Evolutionary conservation across 2,329 filamentous ascomycete genomes (phyloP).

Genomic region (Coleophoma cylindrospora): DNA sequence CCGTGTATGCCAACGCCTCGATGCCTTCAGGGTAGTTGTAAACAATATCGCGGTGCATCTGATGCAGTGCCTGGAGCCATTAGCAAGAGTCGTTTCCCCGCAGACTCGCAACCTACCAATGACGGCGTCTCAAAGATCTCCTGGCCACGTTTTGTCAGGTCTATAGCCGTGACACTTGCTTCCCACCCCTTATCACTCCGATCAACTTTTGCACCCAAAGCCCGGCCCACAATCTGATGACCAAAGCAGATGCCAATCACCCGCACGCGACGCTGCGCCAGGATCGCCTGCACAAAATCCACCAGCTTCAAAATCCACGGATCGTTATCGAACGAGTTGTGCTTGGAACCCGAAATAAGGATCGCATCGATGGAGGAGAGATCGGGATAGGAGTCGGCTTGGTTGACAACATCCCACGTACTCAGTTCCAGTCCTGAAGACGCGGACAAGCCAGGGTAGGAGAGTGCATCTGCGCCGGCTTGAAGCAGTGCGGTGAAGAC

Average conservation of each 20-base stretch:
- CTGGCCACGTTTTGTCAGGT: conserved; percentile 65
- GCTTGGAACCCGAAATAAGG: conserved; percentile 71
- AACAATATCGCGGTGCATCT: conserved; percentile 83
- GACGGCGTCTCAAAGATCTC: conserved; percentile 65
- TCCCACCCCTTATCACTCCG: conserved; percentile 73
- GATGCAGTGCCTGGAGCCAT: conserved; percentile 58
- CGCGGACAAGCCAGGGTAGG: conserved; percentile 33
- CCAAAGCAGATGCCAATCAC: conserved; percentile 84
- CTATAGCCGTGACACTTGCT: conserved; percentile 65
- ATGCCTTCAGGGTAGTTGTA: conserved; percentile 56
- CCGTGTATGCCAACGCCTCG: conserved; percentile 58
- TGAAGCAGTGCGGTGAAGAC: conserved; percentile 60
- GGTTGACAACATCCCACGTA: conserved; percentile 65
- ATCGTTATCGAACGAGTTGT: conserved; percentile 68
- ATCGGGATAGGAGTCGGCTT: conserved; percentile 60
- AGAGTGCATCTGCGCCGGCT: conserved; percentile 43
- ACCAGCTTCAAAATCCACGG: conserved; percentile 75
- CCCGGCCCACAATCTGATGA: conserved; percentile 77
- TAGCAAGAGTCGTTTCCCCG: not conserved
- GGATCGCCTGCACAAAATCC: conserved; percentile 55
- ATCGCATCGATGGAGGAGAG: conserved; percentile 76
- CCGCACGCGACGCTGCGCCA: conserved; percentile 57
- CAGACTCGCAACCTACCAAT: conserved; percentile 33
- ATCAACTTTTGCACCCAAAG: conserved; percentile 62
- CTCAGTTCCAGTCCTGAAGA: conserved; percentile 42